Percentiles rank a stretch among this genome's conserved stretches.
phyloP scores from a whole-genome alignment of 2,329 filamentous ascomycete genomes.

The Dactylellina leptospora region DNA sequence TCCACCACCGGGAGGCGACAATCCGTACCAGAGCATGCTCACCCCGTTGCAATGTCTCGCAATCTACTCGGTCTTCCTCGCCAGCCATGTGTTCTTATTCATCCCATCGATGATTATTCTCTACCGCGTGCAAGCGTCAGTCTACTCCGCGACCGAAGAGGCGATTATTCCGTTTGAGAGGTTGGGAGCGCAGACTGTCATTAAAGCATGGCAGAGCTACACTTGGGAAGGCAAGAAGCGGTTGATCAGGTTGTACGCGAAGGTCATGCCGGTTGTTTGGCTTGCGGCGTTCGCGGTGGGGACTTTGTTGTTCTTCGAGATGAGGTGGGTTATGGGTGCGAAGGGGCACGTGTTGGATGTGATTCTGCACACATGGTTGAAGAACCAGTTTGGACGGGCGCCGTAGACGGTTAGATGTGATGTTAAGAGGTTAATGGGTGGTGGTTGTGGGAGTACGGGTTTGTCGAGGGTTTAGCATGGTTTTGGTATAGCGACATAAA shows the following conservation, averaged over 20 bases:
- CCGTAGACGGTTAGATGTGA: conserved; percentile 4
- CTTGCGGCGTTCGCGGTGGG: conserved; percentile 40
- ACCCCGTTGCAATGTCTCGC: conserved; percentile 59
- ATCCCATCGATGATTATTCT: conserved; percentile 81
- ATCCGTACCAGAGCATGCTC: conserved; percentile 56
- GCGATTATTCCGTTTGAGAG: conserved; percentile 91
- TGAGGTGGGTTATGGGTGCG: conserved; percentile 51
- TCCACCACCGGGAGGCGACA: conserved; percentile 51
- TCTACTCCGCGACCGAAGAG: conserved; percentile 81
- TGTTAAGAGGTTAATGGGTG: too few species aligned
- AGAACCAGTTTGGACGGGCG: conserved; percentile 36
- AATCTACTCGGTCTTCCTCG: conserved; percentile 63
- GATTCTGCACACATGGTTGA: conserved; percentile 48
- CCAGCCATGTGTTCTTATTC: conserved; percentile 69
- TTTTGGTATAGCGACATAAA: neutral
- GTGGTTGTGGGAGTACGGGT: too few species aligned
- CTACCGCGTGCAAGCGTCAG: conserved; percentile 83
- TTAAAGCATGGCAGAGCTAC: conserved; percentile 48
- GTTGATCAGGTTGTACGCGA: conserved; percentile 42
- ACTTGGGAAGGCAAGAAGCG: conserved; percentile 48
- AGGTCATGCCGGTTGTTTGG: conserved; percentile 51
- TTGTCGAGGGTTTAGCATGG: neutral
- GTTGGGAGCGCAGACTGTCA: conserved; percentile 63
- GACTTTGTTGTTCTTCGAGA: conserved; percentile 45
- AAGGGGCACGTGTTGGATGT: conserved; percentile 44